Evolutionary conservation across 768 basidiomycete species (phyloP), one percentile per base, ranked within the genome.

Genomic region (Russula compacta): DNA sequence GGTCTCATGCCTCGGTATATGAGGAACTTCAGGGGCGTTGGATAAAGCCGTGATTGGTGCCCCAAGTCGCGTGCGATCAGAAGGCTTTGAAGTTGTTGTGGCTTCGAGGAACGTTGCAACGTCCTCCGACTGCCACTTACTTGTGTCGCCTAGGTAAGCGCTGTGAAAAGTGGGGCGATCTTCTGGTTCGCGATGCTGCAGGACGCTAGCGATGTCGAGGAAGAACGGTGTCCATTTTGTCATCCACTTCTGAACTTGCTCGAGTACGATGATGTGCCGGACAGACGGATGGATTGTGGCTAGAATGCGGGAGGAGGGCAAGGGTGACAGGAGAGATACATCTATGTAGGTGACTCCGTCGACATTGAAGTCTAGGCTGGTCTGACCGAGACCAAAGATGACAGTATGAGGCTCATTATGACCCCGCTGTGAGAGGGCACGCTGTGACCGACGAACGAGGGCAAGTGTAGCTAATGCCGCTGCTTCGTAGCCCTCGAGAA

Each of bases 171-270:
- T 63, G 6, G 87, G 80, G 8, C 79, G 77, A 35, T 74, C 71
- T 19, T 79, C 76, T 0, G 73, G 60, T 33, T 79, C 77, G 49
- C 78, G 78, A 47, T 81, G 76, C 64, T 92, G 91, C 38, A 94
- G 72, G 14, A 86, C 85, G 57, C 79, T 79, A 50, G 89, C 79
- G 29, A 93, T 76, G 38, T 95, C 92, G 53, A 97, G 81, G 72
- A 88, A 95, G 4, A 95, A 73, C 0, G 92, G 89, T 1, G 89
- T 86, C 88, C 89, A 95, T 72, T 90, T 90, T 42, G 83, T 84
- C n/a, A 81, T 79, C 81, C 87, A 90, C 65, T 75, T 78, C 67
- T 79, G 79, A 7, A 88, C 75, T 71, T 94, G 92, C 69, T 95
- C 94, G 11, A 95, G 79, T 17, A 95, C 85, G 60, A 95, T 75